Base-by-base conservation (phyloP, 495 filamentous ascomycete genomes). In the Daldinia concentrica region DNA sequence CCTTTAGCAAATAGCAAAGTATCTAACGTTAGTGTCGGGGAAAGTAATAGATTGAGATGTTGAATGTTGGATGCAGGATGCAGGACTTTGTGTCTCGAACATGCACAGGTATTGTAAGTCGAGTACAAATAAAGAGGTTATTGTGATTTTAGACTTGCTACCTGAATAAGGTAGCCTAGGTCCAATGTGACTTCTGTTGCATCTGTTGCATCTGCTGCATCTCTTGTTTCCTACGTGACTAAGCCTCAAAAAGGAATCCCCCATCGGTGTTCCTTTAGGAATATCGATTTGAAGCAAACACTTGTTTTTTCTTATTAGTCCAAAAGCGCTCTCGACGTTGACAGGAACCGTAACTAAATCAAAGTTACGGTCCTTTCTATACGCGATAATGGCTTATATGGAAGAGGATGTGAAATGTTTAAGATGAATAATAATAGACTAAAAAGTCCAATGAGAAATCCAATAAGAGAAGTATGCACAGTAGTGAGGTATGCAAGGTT, bases 111-210 rank as follows among this genome's bases (percentile, higher is more conserved):
- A 39, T 54, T 67, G 54, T 27, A 60, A 68, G 54, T 48, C 51
- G 32, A 36, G 26, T 71, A 54, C 36, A 54, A 48, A 32, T 45
- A 62, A 50, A 43, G 37, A 52, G 34, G 43, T 41, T 55, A 63
- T 63, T 56, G 58, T 67, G 69, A 72, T 72, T 4, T 14, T 72
- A 52, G 52, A 59, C 41, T 57, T 48, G 58, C 63, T 62, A 58
- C 14, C 62, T 43, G 43, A 48, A 54, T 19, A 54, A 30, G 15
- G 45, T 34, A 59, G 26, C 50, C 26, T 57, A 24, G 50, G 58
- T 36, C 63, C 41, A 59, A 59, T 48, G 30, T 15, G 37, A 58
- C 30, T 43, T 34, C 60, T 64, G 55, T 58, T 51, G 39, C 61
- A 29, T 60, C 50, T 58, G 15, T 3, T 37, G 36, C 27, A 29